Evolutionary conservation across 352 stramenopile species (phyloP).

Genomic region (Phytophthora ramorum): DNA sequence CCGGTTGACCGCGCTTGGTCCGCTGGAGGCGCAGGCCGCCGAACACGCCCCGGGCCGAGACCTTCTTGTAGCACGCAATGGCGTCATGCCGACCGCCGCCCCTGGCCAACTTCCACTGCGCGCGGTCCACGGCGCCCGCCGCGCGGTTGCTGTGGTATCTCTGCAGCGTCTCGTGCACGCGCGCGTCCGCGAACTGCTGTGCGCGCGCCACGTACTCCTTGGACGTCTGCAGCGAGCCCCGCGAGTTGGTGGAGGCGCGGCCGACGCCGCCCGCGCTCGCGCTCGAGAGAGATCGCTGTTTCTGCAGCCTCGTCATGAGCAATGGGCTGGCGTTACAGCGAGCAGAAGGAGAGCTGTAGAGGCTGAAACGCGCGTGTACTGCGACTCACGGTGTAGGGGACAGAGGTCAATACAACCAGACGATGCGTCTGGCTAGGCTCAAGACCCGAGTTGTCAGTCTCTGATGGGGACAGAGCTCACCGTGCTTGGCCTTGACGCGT

Average conservation of each 20-base stretch:
- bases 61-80: slow-evolving; percentile 52
- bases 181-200: slow-evolving; percentile 41
- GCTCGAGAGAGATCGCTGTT: slow-evolving; percentile 20
- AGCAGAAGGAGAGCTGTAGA: background rate
- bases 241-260: slow-evolving; percentile 15
- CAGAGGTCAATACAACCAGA: background rate
- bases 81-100: slow-evolving; percentile 44
- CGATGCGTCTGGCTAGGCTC: background rate
- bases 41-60: slow-evolving; percentile 20
- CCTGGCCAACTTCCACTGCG: slow-evolving; percentile 53
- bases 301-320: slow-evolving; percentile 25
- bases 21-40: slow-evolving; percentile 15
- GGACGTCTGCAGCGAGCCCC: slow-evolving; percentile 35
- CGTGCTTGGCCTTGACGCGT: background rate
- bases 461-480: background rate
- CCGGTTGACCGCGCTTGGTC: slow-evolving; percentile 3
- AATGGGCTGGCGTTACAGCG: background rate
- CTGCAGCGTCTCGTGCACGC: slow-evolving; percentile 42
- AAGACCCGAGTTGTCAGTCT: background rate
- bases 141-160: slow-evolving; percentile 50
- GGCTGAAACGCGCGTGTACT: background rate
- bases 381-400: background rate
- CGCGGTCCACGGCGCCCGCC: slow-evolving; percentile 45
- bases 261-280: slow-evolving; percentile 16
- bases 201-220: slow-evolving; percentile 39